phyloP scores from a whole-genome alignment of 108 stramenopile genomes.

The Schizochytrium sp. region DNA sequence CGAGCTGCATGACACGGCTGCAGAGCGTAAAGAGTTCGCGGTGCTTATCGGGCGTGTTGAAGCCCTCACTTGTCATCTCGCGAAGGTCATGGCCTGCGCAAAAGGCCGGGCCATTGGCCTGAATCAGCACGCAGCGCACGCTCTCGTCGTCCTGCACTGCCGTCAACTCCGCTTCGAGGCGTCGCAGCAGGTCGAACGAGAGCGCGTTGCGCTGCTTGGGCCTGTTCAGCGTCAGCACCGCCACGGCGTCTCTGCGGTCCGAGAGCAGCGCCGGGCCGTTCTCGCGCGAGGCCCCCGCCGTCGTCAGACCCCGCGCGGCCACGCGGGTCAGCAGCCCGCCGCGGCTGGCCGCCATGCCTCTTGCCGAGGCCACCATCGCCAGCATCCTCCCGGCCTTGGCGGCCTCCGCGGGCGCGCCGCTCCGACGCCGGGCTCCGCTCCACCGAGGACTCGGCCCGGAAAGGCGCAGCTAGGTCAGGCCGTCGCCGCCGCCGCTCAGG shows the following conservation, averaged over 20 bases:
- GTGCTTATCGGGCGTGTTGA: neutral
- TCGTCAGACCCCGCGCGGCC: neutral
- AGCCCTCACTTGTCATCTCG: slow-evolving; percentile 37
- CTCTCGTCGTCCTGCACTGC: slow-evolving; percentile 31
- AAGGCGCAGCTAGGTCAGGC: too few relatives aligned
- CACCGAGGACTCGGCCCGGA: too few relatives aligned
- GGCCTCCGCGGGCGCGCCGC: too few relatives aligned
- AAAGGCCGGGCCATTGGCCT: slow-evolving; percentile 48
- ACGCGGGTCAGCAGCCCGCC: too few relatives aligned
- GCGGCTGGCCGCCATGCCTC: too few relatives aligned
- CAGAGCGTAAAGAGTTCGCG: slow-evolving; percentile 49
- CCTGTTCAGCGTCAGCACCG: slow-evolving; percentile 42
- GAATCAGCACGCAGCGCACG: slow-evolving; percentile 41
- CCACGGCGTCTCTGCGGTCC: slow-evolving; percentile 8
- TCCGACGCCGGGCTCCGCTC: too few relatives aligned
- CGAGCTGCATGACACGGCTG: slow-evolving; percentile 46
- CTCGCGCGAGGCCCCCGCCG: neutral
- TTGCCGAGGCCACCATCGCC: too few relatives aligned
- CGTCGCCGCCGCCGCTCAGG: too few relatives aligned
- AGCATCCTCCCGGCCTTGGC: too few relatives aligned
- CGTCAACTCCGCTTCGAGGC: neutral
- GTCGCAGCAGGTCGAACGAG: slow-evolving; percentile 21
- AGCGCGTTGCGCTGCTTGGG: slow-evolving; percentile 40
- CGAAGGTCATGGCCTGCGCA: slow-evolving; percentile 62
- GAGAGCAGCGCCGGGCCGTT: neutral